These are phyloP conservation scores for Suillus luteus DNA, from an alignment of 768 basidiomycete species.

Conservation along the genomic window DNA sequence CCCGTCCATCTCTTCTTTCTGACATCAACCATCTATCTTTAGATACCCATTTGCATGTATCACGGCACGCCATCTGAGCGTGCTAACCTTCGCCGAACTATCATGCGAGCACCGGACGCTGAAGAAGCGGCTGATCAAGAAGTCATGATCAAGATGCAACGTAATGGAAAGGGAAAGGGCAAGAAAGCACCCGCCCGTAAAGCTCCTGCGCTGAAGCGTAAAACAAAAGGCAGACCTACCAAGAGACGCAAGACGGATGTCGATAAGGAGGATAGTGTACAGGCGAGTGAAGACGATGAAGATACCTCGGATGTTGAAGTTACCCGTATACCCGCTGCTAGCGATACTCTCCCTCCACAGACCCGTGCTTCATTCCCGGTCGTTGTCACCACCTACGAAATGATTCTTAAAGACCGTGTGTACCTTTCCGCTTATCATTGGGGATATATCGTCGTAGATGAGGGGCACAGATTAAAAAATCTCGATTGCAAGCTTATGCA, in stretches of 20 bases:
- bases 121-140: constrained; percentile 27
- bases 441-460: constrained; percentile 96
- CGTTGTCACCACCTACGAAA: constrained; percentile 91
- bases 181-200: constrained; percentile 16
- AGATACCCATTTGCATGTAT: constrained; percentile 91
- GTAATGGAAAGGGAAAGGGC: constrained; percentile 21
- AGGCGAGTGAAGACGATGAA: constrained; percentile 22
- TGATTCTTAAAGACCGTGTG: constrained; percentile 81
- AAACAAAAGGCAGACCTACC: constrained; percentile 9
- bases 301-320: constrained; percentile 20
- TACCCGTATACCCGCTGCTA: constrained; percentile 22
- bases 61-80: constrained; percentile 85
- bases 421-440: constrained; percentile 68
- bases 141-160: constrained; percentile 25
- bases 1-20: constrained; percentile 2
- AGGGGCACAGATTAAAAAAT: constrained; percentile 95
- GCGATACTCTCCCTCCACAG: constrained; percentile 21
- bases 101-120: constrained; percentile 45
- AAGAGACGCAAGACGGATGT: constrained; percentile 27
- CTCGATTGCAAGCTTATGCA: constrained; percentile 86
- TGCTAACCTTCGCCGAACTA: constrained; percentile 69
- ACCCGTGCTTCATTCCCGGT: constrained; percentile 59
- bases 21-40: neutral
- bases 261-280: constrained; percentile 8
- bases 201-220: constrained; percentile 17